Evolutionary conservation across 2,329 filamentous ascomycete genomes (phyloP), one percentile per base, ranked within the genome.

Genomic region (Ilyonectria robusta): DNA sequence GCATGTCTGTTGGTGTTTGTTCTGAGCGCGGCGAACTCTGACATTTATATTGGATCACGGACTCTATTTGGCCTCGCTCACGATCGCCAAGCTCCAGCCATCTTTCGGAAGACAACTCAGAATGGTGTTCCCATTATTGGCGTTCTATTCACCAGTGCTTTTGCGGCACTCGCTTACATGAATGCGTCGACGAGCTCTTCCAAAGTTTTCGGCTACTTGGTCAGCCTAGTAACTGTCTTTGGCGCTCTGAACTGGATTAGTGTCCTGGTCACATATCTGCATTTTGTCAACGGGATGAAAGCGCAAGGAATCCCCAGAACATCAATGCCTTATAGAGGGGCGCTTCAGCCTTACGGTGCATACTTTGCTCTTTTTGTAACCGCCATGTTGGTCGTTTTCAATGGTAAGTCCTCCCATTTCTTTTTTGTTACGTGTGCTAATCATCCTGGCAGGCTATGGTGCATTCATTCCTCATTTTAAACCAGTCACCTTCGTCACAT

Each of bases 31-130:
- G 87, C 91, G 68, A 94, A 94, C 84, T 93, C 91, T 1, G 92
- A 94, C 81, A 82, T 94, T n/a, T 94, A 94, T 85, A 93, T 90
- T 72, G 92, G 90, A 19, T 91, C 89, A 67, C 89, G 92, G 60
- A 93, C 90, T 5, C 85, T 94, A 59, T 92, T 93, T 78, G 92
- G 91, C 65, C 86, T 95, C 7, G 90, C 93, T 1, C 86, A 88
- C 8, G 91, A 94, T 74, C 89, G 90, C 35, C 89, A 92, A 42
- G 93, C 93, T 0, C 93, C 93, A 1, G 82, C 83, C 65, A 89
- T 95, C 78, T 89, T 95, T 78, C 88, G 89, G 59, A 87, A 85
- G 69, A 94, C 92, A 11, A 89, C 94, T 81, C 85, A 84, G 71
- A 88, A 89, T 11, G 93, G 93, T 72, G 91, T 94, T 0, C 93